Percentiles rank a stretch among this genome's conserved stretches.
phyloP scores from a whole-genome alignment of 2,329 filamentous ascomycete species.

The Penicillium sclerotiorum region DNA sequence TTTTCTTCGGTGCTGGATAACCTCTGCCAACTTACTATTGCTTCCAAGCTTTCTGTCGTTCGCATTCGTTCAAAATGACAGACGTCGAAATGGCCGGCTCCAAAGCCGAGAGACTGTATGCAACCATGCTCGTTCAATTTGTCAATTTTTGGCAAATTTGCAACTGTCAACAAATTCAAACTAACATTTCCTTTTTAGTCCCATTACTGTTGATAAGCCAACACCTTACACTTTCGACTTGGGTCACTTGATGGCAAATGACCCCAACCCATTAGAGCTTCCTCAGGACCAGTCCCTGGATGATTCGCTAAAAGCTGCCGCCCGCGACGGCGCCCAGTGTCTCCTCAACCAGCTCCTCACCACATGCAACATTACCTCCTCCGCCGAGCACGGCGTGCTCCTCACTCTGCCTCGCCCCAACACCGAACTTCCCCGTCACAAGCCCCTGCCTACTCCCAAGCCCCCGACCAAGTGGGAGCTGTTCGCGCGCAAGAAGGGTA shows the following conservation, averaged over 20 bases:
- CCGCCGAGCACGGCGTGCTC: conserved; percentile 68
- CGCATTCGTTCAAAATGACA: conserved; percentile 26
- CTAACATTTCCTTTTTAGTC: conserved; percentile 35
- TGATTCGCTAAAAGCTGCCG: conserved; percentile 68
- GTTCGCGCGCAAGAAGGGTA: conserved; percentile 96
- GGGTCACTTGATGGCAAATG: conserved; percentile 79
- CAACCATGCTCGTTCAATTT: conserved; percentile 4
- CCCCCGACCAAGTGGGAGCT: conserved; percentile 91
- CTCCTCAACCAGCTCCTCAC: conserved; percentile 94
- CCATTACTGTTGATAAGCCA: conserved; percentile 73
- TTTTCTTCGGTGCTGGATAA: conserved; percentile 26
- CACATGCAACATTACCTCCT: conserved; percentile 76
- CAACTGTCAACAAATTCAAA: conserved; percentile 14
- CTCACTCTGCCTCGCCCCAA: conserved; percentile 72
- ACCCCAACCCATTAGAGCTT: conserved; percentile 77
- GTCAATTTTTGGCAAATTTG: not conserved
- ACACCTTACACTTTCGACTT: conserved; percentile 93
- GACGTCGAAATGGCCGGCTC: conserved; percentile 29
- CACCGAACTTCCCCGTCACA: conserved; percentile 82
- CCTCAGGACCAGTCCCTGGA: conserved; percentile 59
- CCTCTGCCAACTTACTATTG: conserved; percentile 10
- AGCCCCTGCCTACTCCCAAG: conserved; percentile 81
- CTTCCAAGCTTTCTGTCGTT: not conserved
- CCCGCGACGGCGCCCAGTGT: conserved; percentile 86
- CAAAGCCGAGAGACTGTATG: conserved; percentile 47